These are phyloP conservation scores for Chalaropsis thielavioides DNA, from an alignment of 2,329 filamentous ascomycete species.

Conservation along the genomic window DNA sequence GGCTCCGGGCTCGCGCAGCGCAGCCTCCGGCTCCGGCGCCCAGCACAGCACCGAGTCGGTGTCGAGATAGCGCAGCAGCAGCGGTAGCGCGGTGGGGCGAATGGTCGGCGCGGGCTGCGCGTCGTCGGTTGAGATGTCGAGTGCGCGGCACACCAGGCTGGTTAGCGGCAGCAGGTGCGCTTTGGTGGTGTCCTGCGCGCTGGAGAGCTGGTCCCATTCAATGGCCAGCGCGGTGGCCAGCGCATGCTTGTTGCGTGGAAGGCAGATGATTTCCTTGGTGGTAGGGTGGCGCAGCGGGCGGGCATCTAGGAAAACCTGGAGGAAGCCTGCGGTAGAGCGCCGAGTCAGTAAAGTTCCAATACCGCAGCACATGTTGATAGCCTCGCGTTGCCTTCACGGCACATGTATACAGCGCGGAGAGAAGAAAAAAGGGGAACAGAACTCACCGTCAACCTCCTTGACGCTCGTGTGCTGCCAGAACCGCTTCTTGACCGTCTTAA, in stretches of 20 bases:
- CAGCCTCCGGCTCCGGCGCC: constrained; percentile 43
- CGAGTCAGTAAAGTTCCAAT: neutral
- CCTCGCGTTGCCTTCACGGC: too few relatives aligned
- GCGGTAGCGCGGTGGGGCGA: constrained; percentile 48
- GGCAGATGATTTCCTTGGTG: constrained; percentile 53
- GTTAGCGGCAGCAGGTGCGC: constrained; percentile 84
- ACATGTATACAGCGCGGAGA: neutral
- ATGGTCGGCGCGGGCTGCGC: constrained; percentile 32
- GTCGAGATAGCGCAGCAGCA: constrained; percentile 70
- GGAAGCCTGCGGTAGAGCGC: constrained; percentile 25
- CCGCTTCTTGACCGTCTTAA: constrained; percentile 44
- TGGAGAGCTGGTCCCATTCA: constrained; percentile 81
- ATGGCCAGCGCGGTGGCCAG: constrained; percentile 75
- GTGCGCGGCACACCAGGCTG: constrained; percentile 64
- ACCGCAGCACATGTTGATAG: too few relatives aligned
- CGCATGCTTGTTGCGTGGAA: constrained; percentile 63
- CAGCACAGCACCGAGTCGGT: constrained; percentile 91
- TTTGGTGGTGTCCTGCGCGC: constrained; percentile 69
- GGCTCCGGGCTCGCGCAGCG: constrained; percentile 25
- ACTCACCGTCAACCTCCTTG: constrained; percentile 47
- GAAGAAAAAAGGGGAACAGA: neutral
- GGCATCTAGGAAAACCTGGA: constrained; percentile 58
- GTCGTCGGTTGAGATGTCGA: constrained; percentile 66
- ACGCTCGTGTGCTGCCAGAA: constrained; percentile 84
- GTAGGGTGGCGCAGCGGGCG: constrained; percentile 65